These are phyloP conservation scores for Fusarium sp. DNA, from an alignment of 2,329 filamentous ascomycete species.

Conservation along the genomic window DNA sequence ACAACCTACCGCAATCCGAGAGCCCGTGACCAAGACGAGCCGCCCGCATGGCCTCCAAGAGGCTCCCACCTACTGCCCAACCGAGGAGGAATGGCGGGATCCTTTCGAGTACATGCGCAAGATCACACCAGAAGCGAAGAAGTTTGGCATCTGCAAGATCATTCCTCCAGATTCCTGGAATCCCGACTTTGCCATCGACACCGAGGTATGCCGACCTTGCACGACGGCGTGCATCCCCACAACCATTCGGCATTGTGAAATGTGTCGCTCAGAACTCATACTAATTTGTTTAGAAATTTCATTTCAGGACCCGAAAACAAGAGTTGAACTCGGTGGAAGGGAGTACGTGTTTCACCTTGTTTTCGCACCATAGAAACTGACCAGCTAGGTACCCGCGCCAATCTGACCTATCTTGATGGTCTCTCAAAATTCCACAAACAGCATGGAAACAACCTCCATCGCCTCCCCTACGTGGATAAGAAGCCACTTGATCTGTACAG, in stretches of 20 bases:
- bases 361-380: constrained; percentile 45
- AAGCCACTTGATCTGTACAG: constrained; percentile 94
- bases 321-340: constrained; percentile 98
- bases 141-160: constrained; percentile 94
- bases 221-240: constrained; percentile 17
- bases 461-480: constrained; percentile 96
- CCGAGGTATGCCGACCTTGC: constrained; percentile 69
- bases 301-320: constrained; percentile 95
- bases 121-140: constrained; percentile 82
- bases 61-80: constrained; percentile 88
- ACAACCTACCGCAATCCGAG: constrained; percentile 76
- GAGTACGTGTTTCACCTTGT: constrained; percentile 65
- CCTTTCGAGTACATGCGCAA: constrained; percentile 93
- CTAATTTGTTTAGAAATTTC: constrained; percentile 73
- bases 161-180: constrained; percentile 95
- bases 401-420: constrained; percentile 94
- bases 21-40: constrained; percentile 76
- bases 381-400: constrained; percentile 82
- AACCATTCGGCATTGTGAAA: constrained; percentile 1
- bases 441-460: constrained; percentile 90
- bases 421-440: constrained; percentile 97
- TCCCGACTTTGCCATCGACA: constrained; percentile 94
- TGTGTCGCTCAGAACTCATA: constrained; percentile 4
- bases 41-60: constrained; percentile 86
- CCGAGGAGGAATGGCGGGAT: constrained; percentile 92